Conservation (phyloP, 345 rosid genomes). For the Camelina neglecta region DNA sequence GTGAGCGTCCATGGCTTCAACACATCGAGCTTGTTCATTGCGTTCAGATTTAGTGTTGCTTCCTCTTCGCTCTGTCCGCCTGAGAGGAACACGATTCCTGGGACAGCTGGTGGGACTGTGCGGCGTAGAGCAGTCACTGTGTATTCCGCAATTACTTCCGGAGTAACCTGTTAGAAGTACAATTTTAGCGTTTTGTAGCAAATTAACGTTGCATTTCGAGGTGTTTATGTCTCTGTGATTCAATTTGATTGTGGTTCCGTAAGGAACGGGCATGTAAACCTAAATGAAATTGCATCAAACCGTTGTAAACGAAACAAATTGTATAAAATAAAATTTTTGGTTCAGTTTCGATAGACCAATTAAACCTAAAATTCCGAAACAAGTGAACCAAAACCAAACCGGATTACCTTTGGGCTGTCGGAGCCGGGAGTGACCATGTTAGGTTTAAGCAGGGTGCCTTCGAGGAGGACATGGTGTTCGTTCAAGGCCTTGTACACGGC, state of each 20-base stretch:
- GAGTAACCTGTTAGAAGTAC: slow-evolving; percentile 50
- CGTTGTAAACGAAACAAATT: not conserved
- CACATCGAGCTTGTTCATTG: slow-evolving; percentile 84
- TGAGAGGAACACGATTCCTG: slow-evolving; percentile 84
- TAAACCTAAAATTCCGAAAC: not conserved
- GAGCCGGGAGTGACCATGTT: slow-evolving; percentile 99
- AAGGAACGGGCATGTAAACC: not conserved
- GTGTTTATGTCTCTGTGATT: not conserved
- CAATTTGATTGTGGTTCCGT: not conserved
- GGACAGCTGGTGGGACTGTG: slow-evolving; percentile 88
- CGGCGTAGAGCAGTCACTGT: slow-evolving; percentile 80
- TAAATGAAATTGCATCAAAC: not conserved
- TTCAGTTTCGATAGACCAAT: not conserved
- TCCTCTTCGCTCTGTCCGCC: slow-evolving; percentile 94
- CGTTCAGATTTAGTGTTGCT: slow-evolving; percentile 79
- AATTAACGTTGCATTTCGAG: not conserved
- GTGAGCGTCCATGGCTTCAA: slow-evolving; percentile 92
- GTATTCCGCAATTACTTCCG: slow-evolving; percentile 73
- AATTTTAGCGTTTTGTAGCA: not conserved
- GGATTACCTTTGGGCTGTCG: slow-evolving; percentile 75
- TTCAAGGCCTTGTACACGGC: slow-evolving; percentile 93
- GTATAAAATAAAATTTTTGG: no score
- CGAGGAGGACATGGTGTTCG: slow-evolving; percentile 93
- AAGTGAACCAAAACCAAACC: not conserved
- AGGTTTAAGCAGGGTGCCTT: slow-evolving; percentile 94